Evolutionary conservation across 2,329 filamentous ascomycete genomes (phyloP).

Genomic region (Sclerotinia spermophila): DNA sequence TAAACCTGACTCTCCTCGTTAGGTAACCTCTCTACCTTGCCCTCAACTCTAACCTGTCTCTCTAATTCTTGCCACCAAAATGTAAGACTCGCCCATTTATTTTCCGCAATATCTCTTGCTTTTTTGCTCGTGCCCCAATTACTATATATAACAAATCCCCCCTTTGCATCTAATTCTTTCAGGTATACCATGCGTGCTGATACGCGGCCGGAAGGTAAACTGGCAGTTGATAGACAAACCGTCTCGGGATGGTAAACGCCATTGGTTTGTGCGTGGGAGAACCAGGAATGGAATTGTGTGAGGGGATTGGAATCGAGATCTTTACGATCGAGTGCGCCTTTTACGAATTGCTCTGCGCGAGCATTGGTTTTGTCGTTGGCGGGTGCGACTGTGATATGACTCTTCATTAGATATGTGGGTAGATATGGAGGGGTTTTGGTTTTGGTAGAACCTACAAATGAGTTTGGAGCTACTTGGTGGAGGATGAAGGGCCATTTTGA

Average conservation of each 20-base stretch:
- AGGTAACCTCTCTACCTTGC: constrained; percentile 62
- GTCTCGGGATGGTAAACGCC: constrained; percentile 76
- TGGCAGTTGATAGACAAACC: constrained; percentile 80
- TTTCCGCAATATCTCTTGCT: constrained; percentile 64
- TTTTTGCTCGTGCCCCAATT: constrained; percentile 81
- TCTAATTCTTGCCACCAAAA: constrained; percentile 90
- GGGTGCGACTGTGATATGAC: constrained; percentile 52
- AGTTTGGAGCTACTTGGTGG: constrained; percentile 31
- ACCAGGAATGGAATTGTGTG: constrained; percentile 87
- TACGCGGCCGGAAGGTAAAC: constrained; percentile 78
- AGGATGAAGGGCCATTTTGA: constrained; percentile 35
- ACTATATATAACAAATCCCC: constrained; percentile 86
- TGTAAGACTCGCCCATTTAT: constrained; percentile 75
- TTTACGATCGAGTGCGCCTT: constrained; percentile 55
- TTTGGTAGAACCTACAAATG: constrained; percentile 33
- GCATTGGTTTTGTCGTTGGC: constrained; percentile 53
- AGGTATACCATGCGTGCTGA: constrained; percentile 86
- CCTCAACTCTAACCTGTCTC: constrained; percentile 88
- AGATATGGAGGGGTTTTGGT: constrained; percentile 6
- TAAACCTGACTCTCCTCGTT: constrained; percentile 69
- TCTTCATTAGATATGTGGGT: constrained; percentile 2
- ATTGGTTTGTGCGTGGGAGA: constrained; percentile 62
- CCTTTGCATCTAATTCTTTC: constrained; percentile 76
- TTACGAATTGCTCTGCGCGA: constrained; percentile 74
- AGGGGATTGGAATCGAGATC: constrained; percentile 68